These are phyloP conservation scores for Bruguiera sexangula DNA, from an alignment of 345 rosid species.

Conservation along the genomic window DNA sequence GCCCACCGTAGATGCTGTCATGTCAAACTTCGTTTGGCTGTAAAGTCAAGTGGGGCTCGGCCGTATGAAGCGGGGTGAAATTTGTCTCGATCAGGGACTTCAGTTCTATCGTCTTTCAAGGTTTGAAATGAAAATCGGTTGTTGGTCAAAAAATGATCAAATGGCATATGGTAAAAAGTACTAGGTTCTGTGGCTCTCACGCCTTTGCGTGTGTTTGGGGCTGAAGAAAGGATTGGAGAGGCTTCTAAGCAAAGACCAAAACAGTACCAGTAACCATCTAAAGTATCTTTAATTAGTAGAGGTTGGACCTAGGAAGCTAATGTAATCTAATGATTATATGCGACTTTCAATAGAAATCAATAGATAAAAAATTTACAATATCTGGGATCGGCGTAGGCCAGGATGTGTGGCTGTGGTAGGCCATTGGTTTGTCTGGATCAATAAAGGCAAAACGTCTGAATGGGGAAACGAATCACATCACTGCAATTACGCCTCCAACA, in stretches of 20 bases:
- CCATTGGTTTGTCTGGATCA: too few relatives aligned
- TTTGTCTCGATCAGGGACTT: constrained; percentile 1
- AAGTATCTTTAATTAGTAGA: neutral
- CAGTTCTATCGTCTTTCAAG: neutral
- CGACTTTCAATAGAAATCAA: too few relatives aligned
- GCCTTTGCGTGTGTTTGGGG: constrained; percentile 37
- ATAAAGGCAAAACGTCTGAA: too few relatives aligned
- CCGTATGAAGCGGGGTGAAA: neutral
- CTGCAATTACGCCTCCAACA: too few relatives aligned
- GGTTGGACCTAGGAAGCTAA: neutral
- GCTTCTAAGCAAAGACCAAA: constrained; percentile 42
- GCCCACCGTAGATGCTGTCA: neutral
- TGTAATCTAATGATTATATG: too few relatives aligned
- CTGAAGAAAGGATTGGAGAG: constrained; percentile 30
- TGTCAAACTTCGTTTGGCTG: neutral
- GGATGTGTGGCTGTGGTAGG: too few relatives aligned
- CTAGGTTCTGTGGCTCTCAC: neutral
- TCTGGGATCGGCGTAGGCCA: too few relatives aligned
- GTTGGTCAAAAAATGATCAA: neutral
- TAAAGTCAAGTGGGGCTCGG: neutral
- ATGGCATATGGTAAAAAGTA: neutral
- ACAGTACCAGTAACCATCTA: neutral
- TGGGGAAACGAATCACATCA: too few relatives aligned
- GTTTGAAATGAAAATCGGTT: neutral
- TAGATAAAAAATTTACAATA: too few relatives aligned